A percentile compares a stretch with the other conserved stretches of the same genome.
Conservation (phyloP, 805 yeast genomes). For the Wickerhamomyces kurtzmanii region DNA sequence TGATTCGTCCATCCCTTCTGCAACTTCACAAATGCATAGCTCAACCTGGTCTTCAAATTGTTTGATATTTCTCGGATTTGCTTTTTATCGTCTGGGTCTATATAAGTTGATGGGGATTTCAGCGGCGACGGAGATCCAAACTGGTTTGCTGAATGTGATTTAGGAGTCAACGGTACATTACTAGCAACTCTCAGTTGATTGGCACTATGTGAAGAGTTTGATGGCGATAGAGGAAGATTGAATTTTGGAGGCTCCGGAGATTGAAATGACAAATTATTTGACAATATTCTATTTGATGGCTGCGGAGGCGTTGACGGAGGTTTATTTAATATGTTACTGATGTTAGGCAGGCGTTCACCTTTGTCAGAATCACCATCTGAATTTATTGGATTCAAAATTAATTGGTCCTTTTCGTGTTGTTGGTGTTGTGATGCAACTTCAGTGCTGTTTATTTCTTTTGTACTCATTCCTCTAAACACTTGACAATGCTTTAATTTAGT, state of each 20-base stretch:
- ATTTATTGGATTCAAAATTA: no score
- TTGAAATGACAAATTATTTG: slow-evolving; percentile 4
- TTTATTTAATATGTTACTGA: no score
- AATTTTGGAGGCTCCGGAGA: slow-evolving; percentile 8
- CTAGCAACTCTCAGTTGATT: not conserved
- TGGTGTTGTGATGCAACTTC: no score
- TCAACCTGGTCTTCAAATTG: slow-evolving; percentile 27
- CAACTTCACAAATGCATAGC: slow-evolving; percentile 29
- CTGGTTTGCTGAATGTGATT: slow-evolving; percentile 1
- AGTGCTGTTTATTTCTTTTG: no score
- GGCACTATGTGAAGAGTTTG: not conserved
- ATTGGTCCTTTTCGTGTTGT: no score
- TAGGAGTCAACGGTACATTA: slow-evolving; percentile 17
- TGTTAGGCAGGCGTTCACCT: no score
- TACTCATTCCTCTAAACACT: no score
- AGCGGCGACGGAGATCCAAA: slow-evolving; percentile 9
- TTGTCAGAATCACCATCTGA: no score
- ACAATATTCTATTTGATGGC: slow-evolving; percentile 4
- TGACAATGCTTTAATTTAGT: no score
- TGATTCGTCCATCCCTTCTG: slow-evolving; percentile 21
- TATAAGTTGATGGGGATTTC: slow-evolving; percentile 14
- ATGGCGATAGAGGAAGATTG: not conserved
- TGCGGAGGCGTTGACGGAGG: slow-evolving; percentile 15
- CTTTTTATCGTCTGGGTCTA: slow-evolving; percentile 15
- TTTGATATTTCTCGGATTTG: slow-evolving; percentile 30